These are phyloP conservation scores for Cyberlindnera meyerae DNA, from an alignment of 805 yeast species.

Conservation along the genomic window DNA sequence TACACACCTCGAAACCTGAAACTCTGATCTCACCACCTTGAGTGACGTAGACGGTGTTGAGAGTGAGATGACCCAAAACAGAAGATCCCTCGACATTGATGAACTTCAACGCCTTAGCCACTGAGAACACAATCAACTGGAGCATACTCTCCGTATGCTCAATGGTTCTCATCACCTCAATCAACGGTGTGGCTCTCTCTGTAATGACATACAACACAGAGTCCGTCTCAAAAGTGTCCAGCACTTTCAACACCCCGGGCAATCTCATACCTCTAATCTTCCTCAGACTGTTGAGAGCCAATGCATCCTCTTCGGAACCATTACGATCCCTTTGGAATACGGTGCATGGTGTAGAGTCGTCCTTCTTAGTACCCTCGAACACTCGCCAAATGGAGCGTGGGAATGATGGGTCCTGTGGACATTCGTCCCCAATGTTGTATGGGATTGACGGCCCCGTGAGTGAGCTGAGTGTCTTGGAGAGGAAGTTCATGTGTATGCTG, in stretches of 20 bases:
- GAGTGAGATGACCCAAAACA: constrained; percentile 58
- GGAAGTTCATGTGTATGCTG: constrained; percentile 50
- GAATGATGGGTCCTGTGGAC: constrained; percentile 28
- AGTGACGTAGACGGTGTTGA: constrained; percentile 58
- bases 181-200: constrained; percentile 58
- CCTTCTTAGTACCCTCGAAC: constrained; percentile 51
- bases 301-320: constrained; percentile 29
- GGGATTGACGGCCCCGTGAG: constrained; percentile 57
- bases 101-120: constrained; percentile 50
- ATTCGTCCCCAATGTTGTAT: constrained; percentile 45
- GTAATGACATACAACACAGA: constrained; percentile 54
- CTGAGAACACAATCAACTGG: constrained; percentile 50
- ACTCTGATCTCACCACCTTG: constrained; percentile 77
- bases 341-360: constrained; percentile 47
- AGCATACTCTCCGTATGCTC: constrained; percentile 33
- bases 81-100: constrained; percentile 51
- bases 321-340: constrained; percentile 59
- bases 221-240: constrained; percentile 65
- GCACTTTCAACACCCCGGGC: constrained; percentile 62
- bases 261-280: constrained; percentile 53
- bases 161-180: constrained; percentile 31
- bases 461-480: constrained; percentile 56
- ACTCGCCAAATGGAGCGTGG: constrained; percentile 54
- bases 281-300: constrained; percentile 41
- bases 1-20: constrained; percentile 72